Evolutionary conservation across 495 filamentous ascomycete species (phyloP).

Genomic region (Letharia lupina): DNA sequence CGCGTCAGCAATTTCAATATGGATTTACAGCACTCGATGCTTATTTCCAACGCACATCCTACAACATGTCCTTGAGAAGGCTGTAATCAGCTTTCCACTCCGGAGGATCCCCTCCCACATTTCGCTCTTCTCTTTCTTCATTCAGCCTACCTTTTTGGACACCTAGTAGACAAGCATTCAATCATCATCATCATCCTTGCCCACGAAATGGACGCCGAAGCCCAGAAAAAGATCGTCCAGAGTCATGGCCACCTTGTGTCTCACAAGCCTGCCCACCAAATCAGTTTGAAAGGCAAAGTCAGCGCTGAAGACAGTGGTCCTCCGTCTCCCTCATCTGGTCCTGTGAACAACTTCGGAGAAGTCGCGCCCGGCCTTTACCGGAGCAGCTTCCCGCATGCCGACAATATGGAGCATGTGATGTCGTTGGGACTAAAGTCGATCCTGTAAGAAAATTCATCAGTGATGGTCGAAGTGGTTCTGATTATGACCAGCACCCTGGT

Average conservation of each 20-base stretch:
- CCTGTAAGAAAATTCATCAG: constrained; percentile 44
- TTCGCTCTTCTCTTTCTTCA: neutral
- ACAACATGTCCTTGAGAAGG: constrained; percentile 7
- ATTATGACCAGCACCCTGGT: constrained; percentile 58
- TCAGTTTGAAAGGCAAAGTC: constrained; percentile 10
- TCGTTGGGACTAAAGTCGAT: constrained; percentile 62
- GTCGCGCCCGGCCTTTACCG: constrained; percentile 63
- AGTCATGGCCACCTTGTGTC: constrained; percentile 20
- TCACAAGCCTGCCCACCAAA: neutral
- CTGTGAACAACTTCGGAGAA: constrained; percentile 58
- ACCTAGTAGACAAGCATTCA: neutral
- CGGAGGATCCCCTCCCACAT: neutral
- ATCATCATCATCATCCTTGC: neutral
- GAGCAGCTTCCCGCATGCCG: constrained; percentile 59
- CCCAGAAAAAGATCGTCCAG: constrained; percentile 15
- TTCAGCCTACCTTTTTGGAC: neutral
- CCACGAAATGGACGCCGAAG: constrained; percentile 16
- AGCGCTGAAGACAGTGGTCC: constrained; percentile 25
- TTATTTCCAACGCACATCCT: neutral
- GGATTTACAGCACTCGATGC: constrained; percentile 10
- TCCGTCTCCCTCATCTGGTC: constrained; percentile 25
- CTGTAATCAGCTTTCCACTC: neutral
- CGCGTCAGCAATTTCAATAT: neutral
- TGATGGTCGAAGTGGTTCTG: neutral
- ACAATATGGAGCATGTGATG: constrained; percentile 57